Conservation (phyloP, 179 eudicot genomes). For the Drosera spatulata region DNA sequence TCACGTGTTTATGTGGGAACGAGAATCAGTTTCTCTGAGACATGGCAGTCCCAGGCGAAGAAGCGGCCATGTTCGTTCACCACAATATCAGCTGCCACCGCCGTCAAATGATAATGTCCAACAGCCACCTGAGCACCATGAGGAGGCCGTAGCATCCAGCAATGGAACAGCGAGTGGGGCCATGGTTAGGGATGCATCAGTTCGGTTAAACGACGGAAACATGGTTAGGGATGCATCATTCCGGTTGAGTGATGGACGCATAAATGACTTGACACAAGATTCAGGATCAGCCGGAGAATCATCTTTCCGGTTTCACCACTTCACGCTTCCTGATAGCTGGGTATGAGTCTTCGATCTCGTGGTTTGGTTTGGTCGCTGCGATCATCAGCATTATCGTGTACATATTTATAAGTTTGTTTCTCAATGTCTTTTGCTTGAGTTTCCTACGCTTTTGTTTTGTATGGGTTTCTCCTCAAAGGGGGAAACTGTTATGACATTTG, state of each 20-base stretch:
- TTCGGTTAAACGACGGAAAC: background rate
- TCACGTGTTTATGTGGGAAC: conserved; percentile 54
- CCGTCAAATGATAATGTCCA: conserved; percentile 17
- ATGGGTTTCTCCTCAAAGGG: too few species aligned
- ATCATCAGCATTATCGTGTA: too few species aligned
- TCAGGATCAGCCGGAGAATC: conserved; percentile 62
- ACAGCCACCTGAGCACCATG: conserved; percentile 15
- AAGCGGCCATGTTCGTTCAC: conserved; percentile 12
- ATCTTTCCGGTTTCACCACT: conserved; percentile 51
- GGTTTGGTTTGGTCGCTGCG: too few species aligned
- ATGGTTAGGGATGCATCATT: background rate
- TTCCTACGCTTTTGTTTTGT: too few species aligned
- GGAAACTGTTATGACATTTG: too few species aligned
- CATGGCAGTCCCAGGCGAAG: conserved; percentile 11
- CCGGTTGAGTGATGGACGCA: background rate
- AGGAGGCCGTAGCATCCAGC: conserved; percentile 7
- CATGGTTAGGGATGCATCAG: background rate
- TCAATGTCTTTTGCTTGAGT: too few species aligned
- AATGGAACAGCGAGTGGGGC: conserved; percentile 5
- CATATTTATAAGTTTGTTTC: too few species aligned
- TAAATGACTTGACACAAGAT: conserved; percentile 14
- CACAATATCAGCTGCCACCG: conserved; percentile 11
- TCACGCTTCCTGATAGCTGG: too few species aligned
- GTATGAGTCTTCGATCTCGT: too few species aligned
- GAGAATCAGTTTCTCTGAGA: conserved; percentile 13